phyloP scores from a whole-genome alignment of 2,329 filamentous ascomycete genomes.

The Penicillium sp. region DNA sequence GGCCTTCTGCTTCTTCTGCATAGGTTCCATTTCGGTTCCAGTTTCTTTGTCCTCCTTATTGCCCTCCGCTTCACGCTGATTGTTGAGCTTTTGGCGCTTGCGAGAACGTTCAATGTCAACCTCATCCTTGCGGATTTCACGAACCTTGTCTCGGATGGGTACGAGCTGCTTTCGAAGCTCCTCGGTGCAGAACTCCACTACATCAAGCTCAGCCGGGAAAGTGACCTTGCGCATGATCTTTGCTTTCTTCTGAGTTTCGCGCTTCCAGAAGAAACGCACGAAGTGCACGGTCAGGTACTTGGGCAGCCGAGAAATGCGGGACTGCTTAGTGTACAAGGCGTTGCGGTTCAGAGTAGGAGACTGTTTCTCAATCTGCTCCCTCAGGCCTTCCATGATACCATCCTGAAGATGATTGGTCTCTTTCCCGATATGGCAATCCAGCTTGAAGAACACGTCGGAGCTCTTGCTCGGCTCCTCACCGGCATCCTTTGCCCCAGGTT shows the following conservation, averaged over 20 bases:
- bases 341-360: conserved; percentile 75
- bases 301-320: conserved; percentile 83
- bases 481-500: conserved; percentile 69
- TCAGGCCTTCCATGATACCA: conserved; percentile 76
- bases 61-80: conserved; percentile 53
- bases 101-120: conserved; percentile 86
- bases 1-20: conserved; percentile 49
- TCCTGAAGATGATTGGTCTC: conserved; percentile 88
- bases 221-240: conserved; percentile 99
- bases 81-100: conserved; percentile 80
- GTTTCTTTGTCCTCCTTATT: conserved; percentile 40
- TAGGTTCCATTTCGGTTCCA: conserved; percentile 36
- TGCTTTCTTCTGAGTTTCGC: conserved; percentile 93
- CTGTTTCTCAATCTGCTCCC: conserved; percentile 87
- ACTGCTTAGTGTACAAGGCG: conserved; percentile 82
- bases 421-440: conserved; percentile 91
- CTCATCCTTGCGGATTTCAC: conserved; percentile 92
- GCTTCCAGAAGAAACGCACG: conserved; percentile 97
- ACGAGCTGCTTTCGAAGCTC: conserved; percentile 77
- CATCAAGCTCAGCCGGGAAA: conserved; percentile 89
- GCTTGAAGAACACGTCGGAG: conserved; percentile 79
- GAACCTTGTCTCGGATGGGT: conserved; percentile 93
- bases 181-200: conserved; percentile 93
- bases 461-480: conserved; percentile 68
- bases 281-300: conserved; percentile 98